Base-by-base conservation (phyloP, 1,139 yeast genomes). In the Blastobotrys ciferrii region DNA sequence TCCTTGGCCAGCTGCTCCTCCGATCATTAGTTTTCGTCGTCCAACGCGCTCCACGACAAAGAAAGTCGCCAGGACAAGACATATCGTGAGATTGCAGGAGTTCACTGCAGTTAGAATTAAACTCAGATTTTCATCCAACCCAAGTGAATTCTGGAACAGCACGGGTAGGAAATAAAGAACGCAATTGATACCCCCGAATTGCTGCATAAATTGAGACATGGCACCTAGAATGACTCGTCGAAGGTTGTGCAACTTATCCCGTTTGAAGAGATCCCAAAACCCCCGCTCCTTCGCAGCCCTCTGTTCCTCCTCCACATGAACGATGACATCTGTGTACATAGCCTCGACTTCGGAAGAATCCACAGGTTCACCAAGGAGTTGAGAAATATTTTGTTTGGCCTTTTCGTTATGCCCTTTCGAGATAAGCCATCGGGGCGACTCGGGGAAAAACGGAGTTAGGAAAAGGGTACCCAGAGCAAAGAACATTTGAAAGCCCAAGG, bases 341-440 rank as follows among this genome's bases (percentile, higher is more conserved):
- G 37, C 17, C 32, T 45, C 45, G 13, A 32, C 49, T n/a, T 37
- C 42, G 4, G 47, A 40, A 7, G 32, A 12, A 20, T 32, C 42
- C 15, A 38, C 33, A 25, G 23, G 42, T 6, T 28, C n/a, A n/a
- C n/a, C 14, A 6, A 31, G 4, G 15, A 33, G 23, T 2, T 50
- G 53, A 45, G 42, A 53, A 37, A 47, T 54, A 51, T 30, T 60
- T 41, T 31, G 39, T 12, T 31, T 68, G 70, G 92, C 94, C 40
- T 73, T 74, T 52, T 78, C 80, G 37, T 83, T 65, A 51, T 81
- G 71, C 61, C 82, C 78, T 52, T 81, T 80, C 59, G 79, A 79
- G 3, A 85, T 86, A 59, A 73, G 82, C 64, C 73, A 84, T 53
- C 94, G 72, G 0, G 94, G 94, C 37, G 85, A 77, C 62, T 53